Evolutionary conservation across 768 basidiomycete genomes (phyloP), one percentile per base, ranked within the genome.

Genomic region (Hericium rajendrae): DNA sequence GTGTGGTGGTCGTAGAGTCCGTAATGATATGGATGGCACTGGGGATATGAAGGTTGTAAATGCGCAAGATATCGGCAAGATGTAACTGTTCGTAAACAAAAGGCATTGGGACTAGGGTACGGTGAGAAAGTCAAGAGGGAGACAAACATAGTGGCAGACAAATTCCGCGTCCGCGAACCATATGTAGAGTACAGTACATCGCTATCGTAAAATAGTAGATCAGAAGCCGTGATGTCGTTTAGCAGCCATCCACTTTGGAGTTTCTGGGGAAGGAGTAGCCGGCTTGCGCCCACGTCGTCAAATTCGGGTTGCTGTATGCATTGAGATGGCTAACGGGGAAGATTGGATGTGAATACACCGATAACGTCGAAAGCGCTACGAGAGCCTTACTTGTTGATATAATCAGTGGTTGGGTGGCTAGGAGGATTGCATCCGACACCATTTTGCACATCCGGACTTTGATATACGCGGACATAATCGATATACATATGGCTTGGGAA

Each of bases 401-500:
- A 99, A 57, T 83, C 72, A 16, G 82, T 68, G 2, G 95, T 99
- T 0, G 95, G 95, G 57, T 80, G 75, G 50, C 74, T 77, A 2
- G 82, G 72, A 9, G 95, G 95, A 68, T 91, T 78, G 69, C 95
- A 99, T 0, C 86, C 85, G 38, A 91, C 64, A 10, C 80, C 85
- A 55, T 85, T 75, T 61, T 81, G 67, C n/a, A 81, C 67, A 9
- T 86, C 92, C 20, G 81, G 67, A 38, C 86, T 81, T 72, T 97
- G 94, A 63, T 92, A 91, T 53, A 94, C 78, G 39, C 92, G 84
- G 22, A 99, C 80, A 64, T 97, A 97, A 70, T 97, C 95, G 61
- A 98, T 72, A 59, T 80, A 81, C 88, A 95, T 88, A 58, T 78
- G 73, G 6, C 79, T 75, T 0, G 94, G 95, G 76, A 93, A 95